Base-by-base conservation (phyloP, 1,139 yeast genomes). In the Meyerozyma guilliermondii region DNA sequence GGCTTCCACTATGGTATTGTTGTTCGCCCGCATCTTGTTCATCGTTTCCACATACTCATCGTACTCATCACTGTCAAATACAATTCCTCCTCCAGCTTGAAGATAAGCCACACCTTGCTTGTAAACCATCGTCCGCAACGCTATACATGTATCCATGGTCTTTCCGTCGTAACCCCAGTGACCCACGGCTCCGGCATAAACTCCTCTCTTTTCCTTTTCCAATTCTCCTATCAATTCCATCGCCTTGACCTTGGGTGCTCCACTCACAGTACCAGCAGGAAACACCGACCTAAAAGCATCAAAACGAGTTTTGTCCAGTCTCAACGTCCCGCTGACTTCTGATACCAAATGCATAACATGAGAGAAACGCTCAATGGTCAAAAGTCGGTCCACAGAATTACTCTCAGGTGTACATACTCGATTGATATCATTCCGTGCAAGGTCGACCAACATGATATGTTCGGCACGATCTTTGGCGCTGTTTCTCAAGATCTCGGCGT, bases 11-110 rank as follows among this genome's bases (percentile, higher is more conserved):
- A 92, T 84, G 14, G 97, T 88, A 50, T 82, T 80, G 62, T 85
- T 84, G 66, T 92, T 92, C 46, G 98, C 95, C 68, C 78, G 81
- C 96, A 94, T 89, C 68, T 92, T 92, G 74, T 92, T 92, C 84
- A 92, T 83, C 2, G 98, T 92, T 70, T 92, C 98, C 43, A 89
- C 70, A 62, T 91, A 92, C 69, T 92, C 98, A 48, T 92, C 98
- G 56, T 84, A 83, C 46, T 94, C 95, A 60, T 92, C 97, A 51
- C 96, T 86, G 62, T 92, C 98, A 59, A 74, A 83, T 27, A 92
- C 98, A 61, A 92, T 92, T 46, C 98, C 98, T 42, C 98, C 98
- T 51, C 98, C 98, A 2, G 98, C 98, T 70, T 92, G 98, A 53
- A 92, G 74, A 58, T 89, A 92, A 0, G 96, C 98, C 38, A 78